These are phyloP conservation scores for Theobroma grandiflorum DNA, from an alignment of 441 rosid species.

Conservation along the genomic window DNA sequence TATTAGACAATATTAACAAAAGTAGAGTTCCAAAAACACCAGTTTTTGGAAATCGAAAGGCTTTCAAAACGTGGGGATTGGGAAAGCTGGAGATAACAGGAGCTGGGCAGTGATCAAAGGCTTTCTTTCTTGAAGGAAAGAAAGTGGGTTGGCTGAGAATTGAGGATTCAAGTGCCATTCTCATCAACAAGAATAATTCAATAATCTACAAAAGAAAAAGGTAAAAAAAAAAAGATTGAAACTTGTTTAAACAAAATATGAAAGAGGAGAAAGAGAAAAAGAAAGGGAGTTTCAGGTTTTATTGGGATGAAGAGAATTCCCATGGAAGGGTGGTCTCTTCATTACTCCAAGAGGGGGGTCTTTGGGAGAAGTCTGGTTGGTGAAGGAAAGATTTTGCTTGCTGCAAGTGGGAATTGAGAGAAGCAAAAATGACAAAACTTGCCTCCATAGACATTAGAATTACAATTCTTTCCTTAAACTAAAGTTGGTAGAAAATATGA, in stretches of 20 bases:
- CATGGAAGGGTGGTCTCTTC: slow-evolving; percentile 8
- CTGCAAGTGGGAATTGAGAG: neutral
- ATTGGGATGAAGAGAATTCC: neutral
- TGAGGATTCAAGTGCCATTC: slow-evolving; percentile 59
- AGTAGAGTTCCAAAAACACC: slow-evolving; percentile 36
- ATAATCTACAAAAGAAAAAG: neutral
- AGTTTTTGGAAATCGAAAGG: slow-evolving; percentile 30
- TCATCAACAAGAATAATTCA: slow-evolving; percentile 38
- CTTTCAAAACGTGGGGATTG: slow-evolving; percentile 32
- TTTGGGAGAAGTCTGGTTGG: neutral
- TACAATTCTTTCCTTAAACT: neutral
- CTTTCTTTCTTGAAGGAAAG: slow-evolving; percentile 38
- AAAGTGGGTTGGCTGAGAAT: slow-evolving; percentile 54
- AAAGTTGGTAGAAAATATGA: too few species aligned
- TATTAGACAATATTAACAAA: too few species aligned
- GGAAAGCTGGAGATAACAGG: slow-evolving; percentile 31
- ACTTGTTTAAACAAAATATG: neutral
- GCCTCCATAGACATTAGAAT: neutral
- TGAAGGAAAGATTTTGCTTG: too few species aligned
- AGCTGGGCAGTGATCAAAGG: slow-evolving; percentile 38
- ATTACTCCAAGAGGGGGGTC: neutral
- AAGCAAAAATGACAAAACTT: neutral
- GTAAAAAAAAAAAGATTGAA: neutral
- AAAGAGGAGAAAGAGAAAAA: neutral
- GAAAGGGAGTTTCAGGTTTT: neutral